These are phyloP conservation scores for Oryza coarctata DNA, from an alignment of 176 grass and related monocot species.

Conservation along the genomic window DNA sequence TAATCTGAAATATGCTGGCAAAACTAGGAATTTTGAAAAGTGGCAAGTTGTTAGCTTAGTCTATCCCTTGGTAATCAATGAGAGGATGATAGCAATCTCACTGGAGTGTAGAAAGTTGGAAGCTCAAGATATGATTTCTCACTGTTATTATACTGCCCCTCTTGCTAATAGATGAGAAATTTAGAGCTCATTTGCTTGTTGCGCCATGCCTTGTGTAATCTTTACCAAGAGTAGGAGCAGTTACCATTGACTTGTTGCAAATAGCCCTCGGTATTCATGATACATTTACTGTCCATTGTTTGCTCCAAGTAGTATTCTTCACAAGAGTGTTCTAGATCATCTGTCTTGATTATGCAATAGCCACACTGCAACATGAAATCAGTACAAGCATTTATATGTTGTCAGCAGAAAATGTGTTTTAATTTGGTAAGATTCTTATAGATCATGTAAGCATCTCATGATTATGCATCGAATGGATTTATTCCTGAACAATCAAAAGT, in stretches of 20 bases:
- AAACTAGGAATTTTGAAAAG: neutral
- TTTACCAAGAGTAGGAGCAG: neutral
- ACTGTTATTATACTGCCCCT: neutral
- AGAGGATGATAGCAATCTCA: neutral
- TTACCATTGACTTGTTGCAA: neutral
- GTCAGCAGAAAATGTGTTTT: neutral
- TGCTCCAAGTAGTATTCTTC: neutral
- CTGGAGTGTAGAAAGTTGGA: neutral
- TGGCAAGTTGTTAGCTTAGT: no score
- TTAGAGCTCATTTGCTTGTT: neutral
- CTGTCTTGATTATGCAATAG: neutral
- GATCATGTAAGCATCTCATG: neutral
- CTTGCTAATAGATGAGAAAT: neutral
- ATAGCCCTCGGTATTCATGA: neutral
- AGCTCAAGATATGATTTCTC: neutral
- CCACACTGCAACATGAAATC: neutral
- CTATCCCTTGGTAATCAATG: no score
- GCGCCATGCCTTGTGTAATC: neutral
- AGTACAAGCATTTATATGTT: neutral
- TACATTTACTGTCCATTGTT: neutral
- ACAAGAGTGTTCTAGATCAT: neutral
- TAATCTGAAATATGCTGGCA: no score
- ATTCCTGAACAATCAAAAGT: neutral
- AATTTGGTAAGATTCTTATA: constrained; percentile 10
- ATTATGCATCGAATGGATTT: neutral